Evolutionary conservation across 2,329 filamentous ascomycete genomes (phyloP), one percentile per base, ranked within the genome.

Genomic region (Teratosphaeria gauchensis): DNA sequence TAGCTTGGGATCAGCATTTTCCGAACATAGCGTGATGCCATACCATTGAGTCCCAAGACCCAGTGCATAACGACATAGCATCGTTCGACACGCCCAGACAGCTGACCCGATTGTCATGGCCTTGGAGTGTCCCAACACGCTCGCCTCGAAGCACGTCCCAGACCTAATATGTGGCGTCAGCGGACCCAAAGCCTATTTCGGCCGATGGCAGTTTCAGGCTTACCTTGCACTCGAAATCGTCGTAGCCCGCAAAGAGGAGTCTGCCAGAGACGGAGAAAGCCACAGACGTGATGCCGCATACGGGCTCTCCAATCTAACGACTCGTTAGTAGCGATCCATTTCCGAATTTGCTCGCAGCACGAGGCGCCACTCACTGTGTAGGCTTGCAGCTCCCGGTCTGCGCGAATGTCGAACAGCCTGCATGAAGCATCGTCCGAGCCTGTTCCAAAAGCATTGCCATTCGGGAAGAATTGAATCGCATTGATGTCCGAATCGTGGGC

Each of bases 191-290:
- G 51, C 51, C 30, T 53, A 33, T 16, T 53, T 31, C 5, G 24
- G 11, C 51, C 31, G 35, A 46, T 54, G 24, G 53, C 12, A 35
- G n/a, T 12, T 21, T 58, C 16, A 11, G 38, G 51, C 84, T 71
- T 80, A 96, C 92, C 88, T 97, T 99, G 92, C 94, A 99, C 78
- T 99, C 94, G 71, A 96, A 99, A 73, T 99, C 94, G 71, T 99
- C 94, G 71, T 99, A 99, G 66, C 94, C 94, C 58, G 94, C 94
- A 74, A 99, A 99, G 48, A 99, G 80, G 69, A 99, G 80, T 73
- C 94, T 86, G 60, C 94, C 94, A 59, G 94, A 99, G 14, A 99
- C 92, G 16, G 94, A 99, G 69, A 95, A 97, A 60, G 92, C 94
- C 54, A 99, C 94, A 4, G 94, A 99, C 28, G 94, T 99, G 70